Evolutionary conservation across 73 alveolate species (phyloP), one percentile per base, ranked within the genome.

Genomic region (Stentor roeselii): DNA sequence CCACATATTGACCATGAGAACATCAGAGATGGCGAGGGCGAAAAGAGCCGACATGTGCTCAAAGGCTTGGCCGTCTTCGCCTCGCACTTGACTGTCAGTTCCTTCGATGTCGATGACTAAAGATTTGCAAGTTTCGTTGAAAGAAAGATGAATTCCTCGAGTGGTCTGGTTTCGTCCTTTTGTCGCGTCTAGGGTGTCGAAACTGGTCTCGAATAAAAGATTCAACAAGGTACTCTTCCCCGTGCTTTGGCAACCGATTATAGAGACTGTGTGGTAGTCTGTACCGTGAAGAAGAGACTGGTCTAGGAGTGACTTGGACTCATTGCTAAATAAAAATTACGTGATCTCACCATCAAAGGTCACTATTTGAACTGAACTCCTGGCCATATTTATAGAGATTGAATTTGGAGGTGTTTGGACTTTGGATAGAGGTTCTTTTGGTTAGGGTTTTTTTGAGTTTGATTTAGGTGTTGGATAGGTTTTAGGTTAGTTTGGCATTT

Each of bases 11-110:
- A 95, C 92, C 88, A 95, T 60, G 50, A 95, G 93, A 11, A 93
- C 98, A 87, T 95, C 98, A 42, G 98, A 90, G 75, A 93, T 78
- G 4, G 99, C 97, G 34, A 95, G 83, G 74, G 98, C 97, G 67
- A 95, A 95, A 31, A 95, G 74, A 32, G 97, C 90, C 32, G 98
- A 89, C 67, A 96, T 93, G 83, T 95, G 94, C 78, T 95, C 99
- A 82, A 95, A 93, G 14, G 92, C 89, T 88, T 84, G 80, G 58
- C 94, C 83, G 14, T 92, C 92, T 60, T 95, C 98, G 2, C 98
- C 98, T 86, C 95, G 15, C 59, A 86, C 59, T 75, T 85, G 86
- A 59, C 90, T 82, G 59, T 89, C 95, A 3, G 95, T 89, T 59
- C 95, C 95, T 86, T 89, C 95, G 60, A 90, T 86, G 83, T 89